phyloP scores from a whole-genome alignment of 257 asterid species.

The Marsdenia floribunda region DNA sequence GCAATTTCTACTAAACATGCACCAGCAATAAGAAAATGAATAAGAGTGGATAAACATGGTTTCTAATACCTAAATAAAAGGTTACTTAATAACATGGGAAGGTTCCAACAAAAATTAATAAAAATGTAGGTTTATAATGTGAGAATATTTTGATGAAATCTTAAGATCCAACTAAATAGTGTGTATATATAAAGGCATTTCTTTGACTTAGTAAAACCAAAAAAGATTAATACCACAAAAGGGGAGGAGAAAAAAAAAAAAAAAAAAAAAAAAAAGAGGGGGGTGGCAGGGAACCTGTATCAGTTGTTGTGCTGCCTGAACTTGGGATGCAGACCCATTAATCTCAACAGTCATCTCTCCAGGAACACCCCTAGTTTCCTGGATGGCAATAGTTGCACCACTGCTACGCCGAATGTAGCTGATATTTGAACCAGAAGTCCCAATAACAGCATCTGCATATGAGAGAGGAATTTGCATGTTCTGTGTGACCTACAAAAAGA shows the following conservation, averaged over 20 bases:
- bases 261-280: no score
- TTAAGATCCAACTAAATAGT: neutral
- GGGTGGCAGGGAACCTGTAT: conserved; percentile 51
- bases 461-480: conserved; percentile 77
- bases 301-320: conserved; percentile 84
- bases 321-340: conserved; percentile 82
- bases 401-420: conserved; percentile 89
- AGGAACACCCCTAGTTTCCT: conserved; percentile 78
- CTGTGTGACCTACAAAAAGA: conserved; percentile 51
- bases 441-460: conserved; percentile 86
- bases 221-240: neutral
- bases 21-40: neutral
- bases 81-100: neutral
- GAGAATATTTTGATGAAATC: neutral
- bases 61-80: neutral
- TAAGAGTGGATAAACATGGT: neutral
- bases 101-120: neutral
- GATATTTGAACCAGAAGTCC: conserved; percentile 75
- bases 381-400: conserved; percentile 86
- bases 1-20: neutral
- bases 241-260: no score
- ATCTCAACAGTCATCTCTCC: conserved; percentile 96
- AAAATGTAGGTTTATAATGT: neutral
- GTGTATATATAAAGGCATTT: neutral
- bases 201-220: neutral